phyloP scores from a whole-genome alignment of 306 rosid species.

The Prunus davidiana region DNA sequence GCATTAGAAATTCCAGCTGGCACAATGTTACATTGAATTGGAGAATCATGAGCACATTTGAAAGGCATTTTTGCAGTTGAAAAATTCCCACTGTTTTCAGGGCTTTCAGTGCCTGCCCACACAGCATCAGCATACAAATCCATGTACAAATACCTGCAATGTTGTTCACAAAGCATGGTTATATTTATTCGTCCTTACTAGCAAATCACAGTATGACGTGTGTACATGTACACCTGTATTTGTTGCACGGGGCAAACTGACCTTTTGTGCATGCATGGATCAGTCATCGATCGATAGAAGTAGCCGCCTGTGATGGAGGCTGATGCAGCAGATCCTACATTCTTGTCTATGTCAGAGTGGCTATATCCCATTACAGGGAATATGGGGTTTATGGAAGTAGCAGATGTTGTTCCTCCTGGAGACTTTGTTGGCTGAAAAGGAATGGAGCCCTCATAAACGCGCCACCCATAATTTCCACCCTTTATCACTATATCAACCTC shows the following conservation, averaged over 20 bases:
- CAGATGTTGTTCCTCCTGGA: slow-evolving; percentile 29
- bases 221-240: neutral
- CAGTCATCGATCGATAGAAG: slow-evolving; percentile 17
- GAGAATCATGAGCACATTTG: slow-evolving; percentile 32
- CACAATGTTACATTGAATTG: slow-evolving; percentile 20
- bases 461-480: slow-evolving; percentile 46
- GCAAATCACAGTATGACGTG: neutral
- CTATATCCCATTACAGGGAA: slow-evolving; percentile 35
- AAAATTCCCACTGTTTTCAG: slow-evolving; percentile 9
- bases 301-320: slow-evolving; percentile 36
- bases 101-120: slow-evolving; percentile 15
- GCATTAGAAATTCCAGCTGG: slow-evolving; percentile 20
- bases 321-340: slow-evolving; percentile 24
- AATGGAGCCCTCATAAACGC: slow-evolving; percentile 34
- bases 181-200: too few relatives aligned
- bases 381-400: slow-evolving; percentile 25
- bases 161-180: neutral
- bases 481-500: slow-evolving; percentile 17
- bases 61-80: neutral
- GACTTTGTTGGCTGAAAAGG: slow-evolving; percentile 24
- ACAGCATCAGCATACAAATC: slow-evolving; percentile 18
- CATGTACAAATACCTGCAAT: slow-evolving; percentile 6
- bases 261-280: slow-evolving; percentile 22
- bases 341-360: slow-evolving; percentile 26
- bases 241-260: neutral